Conservation (phyloP, 345 rosid genomes). For the Syzygium aqueum region DNA sequence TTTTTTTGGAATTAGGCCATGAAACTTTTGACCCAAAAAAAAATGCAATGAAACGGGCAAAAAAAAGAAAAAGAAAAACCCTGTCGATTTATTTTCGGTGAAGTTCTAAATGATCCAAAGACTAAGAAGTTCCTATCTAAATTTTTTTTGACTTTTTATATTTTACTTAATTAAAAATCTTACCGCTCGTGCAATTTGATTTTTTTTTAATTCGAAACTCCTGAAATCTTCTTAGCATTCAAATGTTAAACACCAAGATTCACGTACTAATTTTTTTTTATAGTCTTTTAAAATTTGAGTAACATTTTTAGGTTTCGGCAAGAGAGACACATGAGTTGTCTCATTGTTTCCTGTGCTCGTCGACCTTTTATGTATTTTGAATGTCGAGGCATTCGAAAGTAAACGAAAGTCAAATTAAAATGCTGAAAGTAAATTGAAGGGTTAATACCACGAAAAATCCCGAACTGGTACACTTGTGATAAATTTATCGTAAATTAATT, state of each 20-base stretch:
- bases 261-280: rapidly evolving
- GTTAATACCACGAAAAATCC: neutral
- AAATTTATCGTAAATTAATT: neutral
- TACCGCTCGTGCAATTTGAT: neutral
- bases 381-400: neutral
- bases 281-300: neutral
- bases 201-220: rapidly evolving
- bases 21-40: too few relatives aligned
- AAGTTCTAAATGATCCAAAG: neutral
- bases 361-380: neutral
- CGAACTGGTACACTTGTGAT: rapidly evolving
- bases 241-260: neutral
- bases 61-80: neutral
- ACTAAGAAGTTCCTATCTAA: neutral
- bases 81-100: neutral
- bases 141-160: neutral
- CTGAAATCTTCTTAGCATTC: neutral
- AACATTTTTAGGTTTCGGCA: rapidly evolving
- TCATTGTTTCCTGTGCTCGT: neutral
- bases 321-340: rapidly evolving
- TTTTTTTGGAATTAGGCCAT: too few relatives aligned
- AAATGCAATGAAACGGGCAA: neutral
- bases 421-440: neutral
- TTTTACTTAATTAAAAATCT: neutral
- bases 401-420: neutral